Evolutionary conservation across 352 stramenopile species (phyloP), one percentile per base, ranked within the genome.

Genomic region (Phytophthora pini): DNA sequence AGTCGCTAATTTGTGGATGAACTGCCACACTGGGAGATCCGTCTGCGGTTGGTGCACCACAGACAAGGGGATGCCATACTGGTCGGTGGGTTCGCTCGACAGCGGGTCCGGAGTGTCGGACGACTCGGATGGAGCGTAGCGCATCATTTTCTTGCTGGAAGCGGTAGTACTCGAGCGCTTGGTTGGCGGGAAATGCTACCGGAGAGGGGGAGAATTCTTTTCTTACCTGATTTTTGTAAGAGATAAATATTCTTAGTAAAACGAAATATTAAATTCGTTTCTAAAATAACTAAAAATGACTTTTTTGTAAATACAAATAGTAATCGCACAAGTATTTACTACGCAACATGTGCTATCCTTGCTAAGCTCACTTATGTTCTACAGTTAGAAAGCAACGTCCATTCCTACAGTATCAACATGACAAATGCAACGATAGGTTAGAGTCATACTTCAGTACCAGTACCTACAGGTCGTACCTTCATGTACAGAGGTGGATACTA

Each of bases 1-100:
- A 2, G 31, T 61, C 17, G 51, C 34, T 26, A 80, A 47, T 48
- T 64, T 61, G 36, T 80, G 72, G 38, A 80, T 69, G 46, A 61
- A 75, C 24, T 80, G 72, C 72, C 72, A 80, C n/a, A 80, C 64
- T 13, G 62, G 60, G 10, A 80, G 61, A 34, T 56, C 31, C 0
- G 68, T 80, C 52, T 80, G 72, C 17, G 72, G 60, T 5, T 38
- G 36, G 48, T 80, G 72, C 5, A 11, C n/a, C 13, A 77, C 34
- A 0, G 41, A 59, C 20, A 73, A 15, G 0, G 72, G 72, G 40
- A 80, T 72, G 8, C 65, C 65, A 39, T 61, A 64, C 29, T 56
- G 46, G 53, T 80, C 72, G 5, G 41, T 68, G n/a, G 55, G 31
- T 31, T 69, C 46, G 3, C 54, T 59, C 0, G 47, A 24, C 4